Evolutionary conservation across 345 rosid species (phyloP).

Genomic region (Anacardium occidentale): DNA sequence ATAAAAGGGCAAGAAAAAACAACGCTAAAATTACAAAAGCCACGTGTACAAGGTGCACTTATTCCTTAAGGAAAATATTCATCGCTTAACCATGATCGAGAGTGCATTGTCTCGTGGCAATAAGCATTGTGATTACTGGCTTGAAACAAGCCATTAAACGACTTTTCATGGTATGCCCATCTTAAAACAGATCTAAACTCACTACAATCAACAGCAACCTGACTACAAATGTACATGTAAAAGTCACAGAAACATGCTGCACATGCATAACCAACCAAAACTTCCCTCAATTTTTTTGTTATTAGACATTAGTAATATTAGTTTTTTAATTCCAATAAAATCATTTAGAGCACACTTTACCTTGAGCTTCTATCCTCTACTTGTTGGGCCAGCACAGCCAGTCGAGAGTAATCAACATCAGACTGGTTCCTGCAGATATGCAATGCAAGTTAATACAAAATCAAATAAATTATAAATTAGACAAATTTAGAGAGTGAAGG

Average conservation of each 20-base stretch:
- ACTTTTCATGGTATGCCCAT: not conserved
- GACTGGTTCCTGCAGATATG: constrained; percentile 35
- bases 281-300: not conserved
- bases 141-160: not conserved
- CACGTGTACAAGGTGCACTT: not conserved
- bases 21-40: not conserved
- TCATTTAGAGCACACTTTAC: constrained; percentile 31
- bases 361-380: constrained; percentile 37
- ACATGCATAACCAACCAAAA: not conserved
- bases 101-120: not conserved
- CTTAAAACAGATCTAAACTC: not conserved
- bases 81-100: not conserved
- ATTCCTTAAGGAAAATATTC: not conserved
- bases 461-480: constrained; percentile 4
- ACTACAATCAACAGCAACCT: not conserved
- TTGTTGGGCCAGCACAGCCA: constrained; percentile 33
- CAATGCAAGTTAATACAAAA: constrained; percentile 15
- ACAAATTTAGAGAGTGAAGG: not conserved
- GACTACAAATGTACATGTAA: not conserved
- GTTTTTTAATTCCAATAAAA: not conserved
- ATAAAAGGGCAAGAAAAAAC: not conserved
- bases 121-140: not conserved
- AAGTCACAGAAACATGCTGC: not conserved
- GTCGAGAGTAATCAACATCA: constrained; percentile 35
- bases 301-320: not conserved